phyloP scores from a whole-genome alignment of 169 alveolate species.

The Cryptosporidium canis region DNA sequence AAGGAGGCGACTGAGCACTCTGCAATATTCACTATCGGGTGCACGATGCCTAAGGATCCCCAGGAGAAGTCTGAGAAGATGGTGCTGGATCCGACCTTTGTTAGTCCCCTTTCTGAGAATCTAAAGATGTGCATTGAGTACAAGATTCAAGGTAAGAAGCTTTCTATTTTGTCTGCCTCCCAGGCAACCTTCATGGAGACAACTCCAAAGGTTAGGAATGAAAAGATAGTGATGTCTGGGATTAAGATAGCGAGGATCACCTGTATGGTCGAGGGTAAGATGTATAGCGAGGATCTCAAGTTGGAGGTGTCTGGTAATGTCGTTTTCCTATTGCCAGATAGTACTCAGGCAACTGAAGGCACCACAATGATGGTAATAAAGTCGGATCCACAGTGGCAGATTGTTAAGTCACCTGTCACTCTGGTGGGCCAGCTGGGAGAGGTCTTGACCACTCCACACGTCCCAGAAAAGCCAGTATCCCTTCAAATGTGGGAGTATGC shows the following conservation, averaged over 20 bases:
- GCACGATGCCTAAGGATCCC: not conserved
- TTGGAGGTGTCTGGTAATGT: not conserved
- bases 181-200: not conserved
- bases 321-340: not conserved
- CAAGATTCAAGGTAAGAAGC: not conserved
- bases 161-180: not conserved
- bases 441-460: not conserved
- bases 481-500: constrained; percentile 16
- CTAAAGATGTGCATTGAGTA: not conserved
- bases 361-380: not conserved
- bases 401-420: not conserved
- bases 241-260: not conserved
- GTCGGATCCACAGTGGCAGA: not conserved
- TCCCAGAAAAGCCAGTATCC: not conserved
- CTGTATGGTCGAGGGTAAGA: not conserved
- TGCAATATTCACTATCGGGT: not conserved
- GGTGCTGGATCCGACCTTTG: not conserved
- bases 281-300: not conserved
- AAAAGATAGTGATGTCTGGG: not conserved
- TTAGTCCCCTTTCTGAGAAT: not conserved
- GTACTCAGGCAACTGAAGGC: not conserved
- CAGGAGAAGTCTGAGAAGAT: not conserved
- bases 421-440: not conserved
- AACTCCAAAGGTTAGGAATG: not conserved
- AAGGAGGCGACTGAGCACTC: not conserved